phyloP scores from a whole-genome alignment of 2,329 filamentous ascomycete species.

The Cladosporium austrohemisphaericum region DNA sequence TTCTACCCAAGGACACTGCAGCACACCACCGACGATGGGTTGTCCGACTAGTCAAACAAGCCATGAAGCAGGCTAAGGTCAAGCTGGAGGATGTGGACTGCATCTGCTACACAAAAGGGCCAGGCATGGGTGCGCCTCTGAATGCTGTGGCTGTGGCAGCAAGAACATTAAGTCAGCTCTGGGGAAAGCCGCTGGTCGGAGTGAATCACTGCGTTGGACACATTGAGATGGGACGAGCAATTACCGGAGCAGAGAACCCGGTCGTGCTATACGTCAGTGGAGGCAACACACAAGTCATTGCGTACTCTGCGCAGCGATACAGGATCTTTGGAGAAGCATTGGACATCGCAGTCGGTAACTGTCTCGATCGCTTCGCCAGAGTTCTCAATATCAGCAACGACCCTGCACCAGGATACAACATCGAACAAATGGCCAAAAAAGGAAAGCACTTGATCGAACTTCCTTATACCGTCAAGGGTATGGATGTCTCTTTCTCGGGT shows the following conservation, averaged over 20 bases:
- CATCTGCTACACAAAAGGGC: constrained; percentile 92
- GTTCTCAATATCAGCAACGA: constrained; percentile 91
- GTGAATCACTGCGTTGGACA: constrained; percentile 99
- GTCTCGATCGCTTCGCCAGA: constrained; percentile 89
- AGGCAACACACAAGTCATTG: constrained; percentile 96
- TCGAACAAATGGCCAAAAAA: constrained; percentile 85
- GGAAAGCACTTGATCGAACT: constrained; percentile 72
- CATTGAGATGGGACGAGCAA: constrained; percentile 95
- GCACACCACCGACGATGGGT: constrained; percentile 87
- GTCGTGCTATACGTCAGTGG: constrained; percentile 94
- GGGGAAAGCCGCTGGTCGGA: constrained; percentile 83
- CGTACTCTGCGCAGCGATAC: constrained; percentile 90
- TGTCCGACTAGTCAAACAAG: constrained; percentile 72
- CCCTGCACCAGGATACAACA: constrained; percentile 95
- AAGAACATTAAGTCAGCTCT: constrained; percentile 74
- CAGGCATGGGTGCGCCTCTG: constrained; percentile 93
- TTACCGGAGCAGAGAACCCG: constrained; percentile 85
- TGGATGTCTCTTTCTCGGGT: constrained; percentile 96
- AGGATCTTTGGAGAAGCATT: constrained; percentile 97
- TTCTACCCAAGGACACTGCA: constrained; percentile 94
- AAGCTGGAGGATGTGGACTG: constrained; percentile 69
- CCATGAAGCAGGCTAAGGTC: constrained; percentile 67
- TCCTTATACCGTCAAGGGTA: constrained; percentile 95
- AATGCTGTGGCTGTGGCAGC: constrained; percentile 83
- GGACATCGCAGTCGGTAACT: constrained; percentile 97